A percentile compares a stretch with the other conserved stretches of the same genome.
Conservation (phyloP, 2,329 filamentous ascomycete genomes). For the Fusarium sp. region DNA sequence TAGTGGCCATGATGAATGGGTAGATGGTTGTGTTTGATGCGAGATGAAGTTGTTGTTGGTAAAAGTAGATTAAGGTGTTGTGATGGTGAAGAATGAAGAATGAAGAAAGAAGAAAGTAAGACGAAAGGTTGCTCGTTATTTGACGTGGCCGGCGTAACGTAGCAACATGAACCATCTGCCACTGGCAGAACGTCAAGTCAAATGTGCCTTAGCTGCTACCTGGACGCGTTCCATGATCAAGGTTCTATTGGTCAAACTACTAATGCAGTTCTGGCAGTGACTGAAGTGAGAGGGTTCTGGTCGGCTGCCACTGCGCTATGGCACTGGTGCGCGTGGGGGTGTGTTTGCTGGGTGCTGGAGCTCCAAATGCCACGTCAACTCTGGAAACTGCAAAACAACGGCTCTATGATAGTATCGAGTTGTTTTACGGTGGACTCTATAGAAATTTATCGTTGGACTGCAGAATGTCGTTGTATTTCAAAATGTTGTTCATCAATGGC, state of each 20-base stretch:
- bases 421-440: too few relatives aligned
- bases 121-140: not conserved
- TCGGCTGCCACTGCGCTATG: too few relatives aligned
- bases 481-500: too few relatives aligned
- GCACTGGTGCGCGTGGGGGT: not conserved
- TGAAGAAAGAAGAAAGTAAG: too few relatives aligned
- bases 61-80: too few relatives aligned
- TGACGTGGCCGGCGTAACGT: fast-evolving
- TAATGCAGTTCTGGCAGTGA: fast-evolving
- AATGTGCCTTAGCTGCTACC: fast-evolving
- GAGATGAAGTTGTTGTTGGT: too few relatives aligned
- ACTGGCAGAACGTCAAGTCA: not conserved
- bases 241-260: fast-evolving
- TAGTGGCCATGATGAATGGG: not conserved
- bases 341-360: not conserved
- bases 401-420: too few relatives aligned
- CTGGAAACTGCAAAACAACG: too few relatives aligned
- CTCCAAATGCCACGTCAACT: not conserved
- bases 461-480: too few relatives aligned
- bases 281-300: fast-evolving
- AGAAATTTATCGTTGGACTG: too few relatives aligned
- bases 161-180: not conserved
- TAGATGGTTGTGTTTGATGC: not conserved
- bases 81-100: not conserved
- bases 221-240: too few relatives aligned